These are phyloP conservation scores for Dothistroma septosporum DNA, from an alignment of 2,329 filamentous ascomycete genomes.

Conservation along the genomic window DNA sequence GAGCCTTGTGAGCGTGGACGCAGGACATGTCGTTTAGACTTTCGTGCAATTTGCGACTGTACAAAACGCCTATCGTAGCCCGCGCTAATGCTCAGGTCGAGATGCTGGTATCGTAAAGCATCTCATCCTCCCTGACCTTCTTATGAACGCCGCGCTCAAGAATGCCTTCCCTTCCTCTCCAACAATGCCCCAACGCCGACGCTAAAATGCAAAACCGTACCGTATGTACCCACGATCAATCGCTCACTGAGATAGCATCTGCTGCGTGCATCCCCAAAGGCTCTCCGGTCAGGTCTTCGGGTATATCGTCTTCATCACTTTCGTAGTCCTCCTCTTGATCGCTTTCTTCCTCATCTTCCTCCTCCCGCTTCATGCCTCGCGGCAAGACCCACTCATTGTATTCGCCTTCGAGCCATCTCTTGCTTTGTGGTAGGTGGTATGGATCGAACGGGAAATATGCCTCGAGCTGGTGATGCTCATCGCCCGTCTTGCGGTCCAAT, in stretches of 20 bases:
- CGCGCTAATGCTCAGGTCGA: slow-evolving; percentile 24
- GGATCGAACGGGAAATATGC: slow-evolving; percentile 98
- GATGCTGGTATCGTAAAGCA: slow-evolving; percentile 15
- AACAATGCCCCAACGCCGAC: slow-evolving; percentile 7
- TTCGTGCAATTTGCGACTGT: background rate
- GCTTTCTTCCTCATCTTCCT: slow-evolving; percentile 51
- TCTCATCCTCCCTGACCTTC: slow-evolving; percentile 19
- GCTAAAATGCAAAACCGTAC: slow-evolving; percentile 15
- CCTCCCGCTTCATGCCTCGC: slow-evolving; percentile 56
- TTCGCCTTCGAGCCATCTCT: slow-evolving; percentile 78
- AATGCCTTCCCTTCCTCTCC: background rate
- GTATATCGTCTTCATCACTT: slow-evolving; percentile 28
- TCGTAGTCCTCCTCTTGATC: slow-evolving; percentile 42
- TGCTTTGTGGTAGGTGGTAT: slow-evolving; percentile 82
- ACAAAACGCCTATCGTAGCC: background rate
- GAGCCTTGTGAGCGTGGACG: no score
- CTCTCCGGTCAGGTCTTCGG: slow-evolving; percentile 21
- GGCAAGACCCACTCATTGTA: slow-evolving; percentile 78
- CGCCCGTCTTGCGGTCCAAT: slow-evolving; percentile 56
- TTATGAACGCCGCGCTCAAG: slow-evolving; percentile 2
- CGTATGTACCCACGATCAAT: slow-evolving; percentile 14
- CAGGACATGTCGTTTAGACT: no score
- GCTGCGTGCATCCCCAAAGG: slow-evolving; percentile 4
- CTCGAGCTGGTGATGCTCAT: slow-evolving; percentile 79
- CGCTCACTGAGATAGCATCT: slow-evolving; percentile 14